Evolutionary conservation across 768 basidiomycete species (phyloP).

Genomic region (Lactarius akahatsu): DNA sequence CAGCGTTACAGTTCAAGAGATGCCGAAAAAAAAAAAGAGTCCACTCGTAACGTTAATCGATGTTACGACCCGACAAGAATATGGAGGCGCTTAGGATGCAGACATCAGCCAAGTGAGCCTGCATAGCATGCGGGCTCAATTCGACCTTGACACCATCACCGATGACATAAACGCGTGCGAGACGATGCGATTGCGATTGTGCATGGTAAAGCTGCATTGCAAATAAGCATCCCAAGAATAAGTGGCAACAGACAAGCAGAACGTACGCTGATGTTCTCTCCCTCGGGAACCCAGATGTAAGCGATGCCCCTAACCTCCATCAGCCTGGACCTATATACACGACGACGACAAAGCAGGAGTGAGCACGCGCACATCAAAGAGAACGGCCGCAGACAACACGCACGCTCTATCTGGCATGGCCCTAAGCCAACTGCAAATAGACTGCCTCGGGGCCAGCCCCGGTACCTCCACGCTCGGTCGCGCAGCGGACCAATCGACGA

Average conservation of each 20-base stretch:
- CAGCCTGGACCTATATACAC: conserved; percentile 17
- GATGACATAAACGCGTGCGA: conserved; percentile 21
- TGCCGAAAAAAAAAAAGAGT: background rate
- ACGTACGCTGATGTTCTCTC: conserved; percentile 26
- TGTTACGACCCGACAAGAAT: conserved; percentile 27
- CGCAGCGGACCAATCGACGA: conserved; percentile 24
- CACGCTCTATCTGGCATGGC: conserved; percentile 24
- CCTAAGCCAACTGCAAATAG: conserved; percentile 26
- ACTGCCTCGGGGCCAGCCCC: conserved; percentile 23
- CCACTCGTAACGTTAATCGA: conserved; percentile 13
- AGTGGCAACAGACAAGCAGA: background rate
- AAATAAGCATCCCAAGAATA: background rate
- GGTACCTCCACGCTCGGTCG: conserved; percentile 26
- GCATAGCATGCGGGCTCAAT: conserved; percentile 26
- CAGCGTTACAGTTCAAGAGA: background rate
- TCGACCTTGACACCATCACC: conserved; percentile 26
- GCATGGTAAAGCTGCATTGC: conserved; percentile 19
- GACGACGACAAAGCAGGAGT: background rate
- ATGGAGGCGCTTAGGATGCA: conserved; percentile 29
- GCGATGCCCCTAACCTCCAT: conserved; percentile 29
- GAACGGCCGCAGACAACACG: background rate
- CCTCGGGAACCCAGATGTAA: conserved; percentile 28
- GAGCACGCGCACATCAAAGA: background rate
- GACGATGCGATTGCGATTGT: conserved; percentile 10
- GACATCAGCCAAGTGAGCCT: conserved; percentile 25